These are phyloP conservation scores for Leccinum truebloodii DNA, from an alignment of 768 basidiomycete genomes.

Conservation along the genomic window DNA sequence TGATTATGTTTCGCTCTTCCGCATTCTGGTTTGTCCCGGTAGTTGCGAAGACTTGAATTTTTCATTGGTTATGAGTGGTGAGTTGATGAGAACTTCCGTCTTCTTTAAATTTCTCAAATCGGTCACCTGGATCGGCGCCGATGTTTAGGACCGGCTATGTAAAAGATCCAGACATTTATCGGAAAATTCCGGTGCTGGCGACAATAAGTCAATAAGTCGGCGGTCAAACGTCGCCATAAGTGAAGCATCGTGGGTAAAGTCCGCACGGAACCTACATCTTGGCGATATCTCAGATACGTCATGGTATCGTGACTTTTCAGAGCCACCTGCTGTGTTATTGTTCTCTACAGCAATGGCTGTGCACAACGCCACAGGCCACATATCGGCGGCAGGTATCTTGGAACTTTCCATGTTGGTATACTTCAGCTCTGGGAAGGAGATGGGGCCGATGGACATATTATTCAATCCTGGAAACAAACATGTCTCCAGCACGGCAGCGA, in stretches of 20 bases:
- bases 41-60: neutral
- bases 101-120: conserved; percentile 1
- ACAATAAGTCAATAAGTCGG: conserved; percentile 6
- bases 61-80: neutral
- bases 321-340: conserved; percentile 16
- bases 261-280: conserved; percentile 10
- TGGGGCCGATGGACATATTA: neutral
- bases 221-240: conserved; percentile 11
- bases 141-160: neutral
- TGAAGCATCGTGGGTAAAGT: neutral
- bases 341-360: conserved; percentile 14
- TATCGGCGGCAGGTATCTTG: neutral
- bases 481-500: neutral
- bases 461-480: neutral
- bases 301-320: neutral
- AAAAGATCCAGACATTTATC: neutral
- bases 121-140: conserved; percentile 11
- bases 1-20: neutral
- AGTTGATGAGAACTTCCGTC: conserved; percentile 2
- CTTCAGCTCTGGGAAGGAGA: neutral
- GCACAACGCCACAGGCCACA: conserved; percentile 6
- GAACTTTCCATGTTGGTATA: conserved; percentile 13
- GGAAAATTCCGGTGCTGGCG: neutral
- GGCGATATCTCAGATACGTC: conserved; percentile 11
- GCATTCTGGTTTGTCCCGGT: neutral